Percentiles rank a stretch among this genome's conserved stretches.
Conservation (phyloP, 805 yeast genomes). For the Saccharomycopsis amapae region DNA sequence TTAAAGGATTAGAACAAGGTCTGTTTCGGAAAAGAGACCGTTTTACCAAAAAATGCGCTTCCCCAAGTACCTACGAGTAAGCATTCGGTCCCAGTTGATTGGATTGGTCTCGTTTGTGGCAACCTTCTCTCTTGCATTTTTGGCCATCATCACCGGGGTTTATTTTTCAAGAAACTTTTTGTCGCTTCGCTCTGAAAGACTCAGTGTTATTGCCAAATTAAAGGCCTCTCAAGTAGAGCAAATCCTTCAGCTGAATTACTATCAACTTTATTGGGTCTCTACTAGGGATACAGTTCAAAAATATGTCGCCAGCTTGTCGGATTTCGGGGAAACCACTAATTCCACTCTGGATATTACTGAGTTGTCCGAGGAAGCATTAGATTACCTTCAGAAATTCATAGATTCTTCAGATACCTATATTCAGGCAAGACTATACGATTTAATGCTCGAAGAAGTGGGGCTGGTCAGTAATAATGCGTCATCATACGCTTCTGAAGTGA, state of each 20-base stretch:
- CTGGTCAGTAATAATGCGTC: conserved; percentile 36
- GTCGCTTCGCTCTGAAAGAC: conserved; percentile 57
- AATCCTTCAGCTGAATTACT: conserved; percentile 52
- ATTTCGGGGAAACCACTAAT: not conserved
- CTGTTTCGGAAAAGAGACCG: too few relatives aligned
- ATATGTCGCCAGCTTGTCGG: conserved; percentile 27
- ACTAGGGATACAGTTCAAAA: conserved; percentile 52
- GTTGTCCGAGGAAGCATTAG: conserved; percentile 37
- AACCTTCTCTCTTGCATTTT: conserved; percentile 57
- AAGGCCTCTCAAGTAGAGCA: conserved; percentile 77
- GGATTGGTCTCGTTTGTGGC: conserved; percentile 64
- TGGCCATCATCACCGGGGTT: conserved; percentile 70
- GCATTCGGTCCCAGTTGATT: conserved; percentile 71
- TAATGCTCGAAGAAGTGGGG: conserved; percentile 43
- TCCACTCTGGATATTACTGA: conserved; percentile 54
- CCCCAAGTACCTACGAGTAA: conserved; percentile 31
- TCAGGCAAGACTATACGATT: conserved; percentile 61
- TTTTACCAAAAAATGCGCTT: too few relatives aligned
- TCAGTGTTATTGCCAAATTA: conserved; percentile 71
- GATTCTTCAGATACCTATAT: conserved; percentile 57
- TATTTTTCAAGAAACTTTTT: conserved; percentile 62
- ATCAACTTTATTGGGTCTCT: conserved; percentile 61
- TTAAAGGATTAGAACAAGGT: too few relatives aligned
- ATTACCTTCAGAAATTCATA: conserved; percentile 52
- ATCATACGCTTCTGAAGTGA: conserved; percentile 26